Evolutionary conservation across 169 alveolate species (phyloP).

Genomic region (Plasmodium ovale): DNA sequence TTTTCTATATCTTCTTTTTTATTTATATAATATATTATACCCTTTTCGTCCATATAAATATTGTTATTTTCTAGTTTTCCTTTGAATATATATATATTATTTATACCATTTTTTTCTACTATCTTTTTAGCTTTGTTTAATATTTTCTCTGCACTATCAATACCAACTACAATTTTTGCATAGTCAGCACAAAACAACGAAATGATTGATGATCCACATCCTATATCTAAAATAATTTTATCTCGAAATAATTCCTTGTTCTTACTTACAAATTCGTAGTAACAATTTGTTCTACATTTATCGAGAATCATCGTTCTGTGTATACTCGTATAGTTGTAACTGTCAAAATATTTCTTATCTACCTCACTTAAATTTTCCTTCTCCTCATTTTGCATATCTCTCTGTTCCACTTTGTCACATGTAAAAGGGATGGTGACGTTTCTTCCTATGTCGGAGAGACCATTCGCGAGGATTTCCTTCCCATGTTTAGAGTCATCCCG

Average conservation of each 20-base stretch:
- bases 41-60: constrained; percentile 80
- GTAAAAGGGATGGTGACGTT: neutral
- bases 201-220: constrained; percentile 97
- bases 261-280: constrained; percentile 89
- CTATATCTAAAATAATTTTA: constrained; percentile 96
- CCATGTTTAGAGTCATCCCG: neutral
- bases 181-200: constrained; percentile 94
- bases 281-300: constrained; percentile 91
- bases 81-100: constrained; percentile 91
- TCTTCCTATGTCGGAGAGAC: neutral
- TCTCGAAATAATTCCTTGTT: constrained; percentile 86
- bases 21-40: constrained; percentile 86
- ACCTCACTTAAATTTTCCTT: neutral
- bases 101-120: constrained; percentile 95
- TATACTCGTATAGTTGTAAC: constrained; percentile 91
- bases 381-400: neutral
- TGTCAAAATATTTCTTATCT: constrained; percentile 89
- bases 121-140: constrained; percentile 90
- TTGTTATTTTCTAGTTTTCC: constrained; percentile 90
- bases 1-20: constrained; percentile 74
- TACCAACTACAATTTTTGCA: constrained; percentile 86
- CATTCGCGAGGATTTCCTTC: neutral
- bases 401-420: neutral
- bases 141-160: constrained; percentile 94
- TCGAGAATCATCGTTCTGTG: constrained; percentile 96